Evolutionary conservation across 2,329 filamentous ascomycete genomes (phyloP).

Genomic region (Fusarium circinatum): DNA sequence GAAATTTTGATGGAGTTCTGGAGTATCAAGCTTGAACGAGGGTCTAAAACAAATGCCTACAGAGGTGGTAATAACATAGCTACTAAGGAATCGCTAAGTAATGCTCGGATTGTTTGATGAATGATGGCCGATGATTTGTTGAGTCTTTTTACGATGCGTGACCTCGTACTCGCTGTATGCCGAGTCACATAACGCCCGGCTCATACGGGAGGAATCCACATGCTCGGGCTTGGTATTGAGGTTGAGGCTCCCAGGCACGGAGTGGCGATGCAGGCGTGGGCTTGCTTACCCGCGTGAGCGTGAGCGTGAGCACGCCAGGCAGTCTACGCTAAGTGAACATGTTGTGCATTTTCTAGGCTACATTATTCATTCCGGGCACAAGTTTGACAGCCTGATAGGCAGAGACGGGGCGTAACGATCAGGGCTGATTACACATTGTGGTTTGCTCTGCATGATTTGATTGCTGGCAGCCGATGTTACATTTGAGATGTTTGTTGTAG

Average conservation of each 20-base stretch:
- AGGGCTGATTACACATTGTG: conserved; percentile 1
- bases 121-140: background rate
- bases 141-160: background rate
- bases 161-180: conserved; percentile 11
- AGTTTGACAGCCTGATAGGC: conserved; percentile 9
- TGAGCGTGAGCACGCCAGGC: conserved; percentile 14
- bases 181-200: conserved; percentile 24
- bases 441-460: background rate
- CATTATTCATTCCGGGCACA: conserved; percentile 1
- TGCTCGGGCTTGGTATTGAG: conserved; percentile 2
- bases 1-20: conserved; percentile 19
- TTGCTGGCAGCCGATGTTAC: conserved; percentile 8
- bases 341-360: conserved; percentile 12
- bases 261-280: conserved; percentile 23
- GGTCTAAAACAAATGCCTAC: conserved; percentile 14
- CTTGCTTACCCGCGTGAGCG: conserved; percentile 6
- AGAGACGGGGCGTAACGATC: conserved; percentile 11
- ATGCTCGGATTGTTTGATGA: background rate
- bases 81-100: background rate
- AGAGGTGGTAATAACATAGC: conserved; percentile 2
- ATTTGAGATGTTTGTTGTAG: conserved; percentile 12
- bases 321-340: conserved; percentile 2
- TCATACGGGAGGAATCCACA: conserved; percentile 28
- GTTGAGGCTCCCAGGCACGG: conserved; percentile 14
- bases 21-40: conserved; percentile 1